Percentiles rank a stretch among this genome's conserved stretches.
phyloP scores from a whole-genome alignment of 371 early-diverging fungal genomes.

The Conidiobolus incongruus region DNA sequence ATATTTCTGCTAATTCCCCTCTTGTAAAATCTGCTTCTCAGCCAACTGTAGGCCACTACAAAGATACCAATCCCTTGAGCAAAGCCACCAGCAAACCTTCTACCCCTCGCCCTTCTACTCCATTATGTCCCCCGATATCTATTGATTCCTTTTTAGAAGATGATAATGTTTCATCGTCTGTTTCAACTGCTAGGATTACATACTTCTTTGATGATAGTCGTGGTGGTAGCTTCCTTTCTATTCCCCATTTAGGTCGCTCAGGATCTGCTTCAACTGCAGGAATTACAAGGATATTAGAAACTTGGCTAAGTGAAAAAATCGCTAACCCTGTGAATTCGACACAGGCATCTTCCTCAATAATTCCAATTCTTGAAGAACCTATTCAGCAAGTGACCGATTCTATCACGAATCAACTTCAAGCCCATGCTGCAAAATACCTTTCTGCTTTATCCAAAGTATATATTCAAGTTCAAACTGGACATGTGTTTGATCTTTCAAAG shows the following conservation, averaged over 20 bases:
- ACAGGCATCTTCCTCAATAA: not conserved
- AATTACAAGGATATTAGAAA: slow-evolving; percentile 1
- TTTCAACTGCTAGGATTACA: not conserved
- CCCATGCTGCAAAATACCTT: not conserved
- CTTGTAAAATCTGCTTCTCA: too few relatives aligned
- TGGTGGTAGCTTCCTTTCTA: slow-evolving; percentile 4
- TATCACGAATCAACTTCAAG: not conserved
- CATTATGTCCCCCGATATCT: too few relatives aligned
- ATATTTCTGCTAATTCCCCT: too few relatives aligned
- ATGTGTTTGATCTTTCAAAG: not conserved
- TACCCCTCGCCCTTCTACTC: too few relatives aligned
- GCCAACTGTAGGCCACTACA: too few relatives aligned
- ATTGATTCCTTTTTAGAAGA: too few relatives aligned
- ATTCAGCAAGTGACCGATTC: not conserved
- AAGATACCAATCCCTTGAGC: too few relatives aligned
- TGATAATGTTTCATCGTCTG: too few relatives aligned
- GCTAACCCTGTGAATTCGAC: not conserved
- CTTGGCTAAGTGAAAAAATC: slow-evolving; percentile 4
- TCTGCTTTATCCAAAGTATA: not conserved
- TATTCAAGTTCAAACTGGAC: slow-evolving; percentile 3
- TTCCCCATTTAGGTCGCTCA: slow-evolving; percentile 1
- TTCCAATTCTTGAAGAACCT: slow-evolving; percentile 5
- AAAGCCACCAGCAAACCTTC: too few relatives aligned
- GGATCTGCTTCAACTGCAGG: slow-evolving; percentile 1
- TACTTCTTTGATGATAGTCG: slow-evolving; percentile 5